A percentile compares a stretch with the other conserved stretches of the same genome.
These are phyloP conservation scores for Suillus decipiens DNA, from an alignment of 768 basidiomycete species.

Conservation along the genomic window DNA sequence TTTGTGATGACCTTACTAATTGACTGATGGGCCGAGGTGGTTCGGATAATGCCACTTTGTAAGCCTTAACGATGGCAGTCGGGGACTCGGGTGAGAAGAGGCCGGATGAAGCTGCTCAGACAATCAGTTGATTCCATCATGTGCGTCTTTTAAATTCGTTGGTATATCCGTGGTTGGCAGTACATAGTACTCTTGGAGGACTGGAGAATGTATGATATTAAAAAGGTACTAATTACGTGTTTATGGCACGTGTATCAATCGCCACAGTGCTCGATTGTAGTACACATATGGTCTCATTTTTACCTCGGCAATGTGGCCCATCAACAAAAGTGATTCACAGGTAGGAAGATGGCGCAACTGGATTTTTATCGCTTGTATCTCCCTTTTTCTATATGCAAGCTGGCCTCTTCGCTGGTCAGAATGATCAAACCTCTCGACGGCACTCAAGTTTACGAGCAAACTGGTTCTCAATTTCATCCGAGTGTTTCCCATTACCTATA, in stretches of 20 bases:
- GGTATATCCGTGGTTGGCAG: not conserved
- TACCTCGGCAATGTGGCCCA: constrained; percentile 19
- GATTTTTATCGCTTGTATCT: constrained; percentile 43
- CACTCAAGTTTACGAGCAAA: constrained; percentile 1
- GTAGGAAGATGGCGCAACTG: constrained; percentile 30
- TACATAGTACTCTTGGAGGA: too few relatives aligned
- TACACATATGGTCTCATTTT: not conserved
- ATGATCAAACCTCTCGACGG: constrained; percentile 15
- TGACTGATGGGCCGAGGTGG: not conserved
- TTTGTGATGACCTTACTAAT: not conserved
- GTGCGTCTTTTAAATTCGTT: not conserved
- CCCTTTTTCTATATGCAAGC: constrained; percentile 52
- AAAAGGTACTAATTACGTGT: not conserved
- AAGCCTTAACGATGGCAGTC: too few relatives aligned
- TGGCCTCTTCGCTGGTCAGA: constrained; percentile 46
- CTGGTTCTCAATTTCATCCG: constrained; percentile 23
- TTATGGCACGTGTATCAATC: not conserved
- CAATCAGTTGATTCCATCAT: not conserved
- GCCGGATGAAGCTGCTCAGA: not conserved
- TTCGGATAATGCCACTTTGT: too few relatives aligned
- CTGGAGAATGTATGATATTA: not conserved
- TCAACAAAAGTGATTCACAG: constrained; percentile 12
- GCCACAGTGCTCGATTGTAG: too few relatives aligned
- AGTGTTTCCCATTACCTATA: constrained; percentile 27
- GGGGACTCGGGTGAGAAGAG: too few relatives aligned